Evolutionary conservation across 2,329 filamentous ascomycete genomes (phyloP).

Genomic region (Aspergillus hortae): DNA sequence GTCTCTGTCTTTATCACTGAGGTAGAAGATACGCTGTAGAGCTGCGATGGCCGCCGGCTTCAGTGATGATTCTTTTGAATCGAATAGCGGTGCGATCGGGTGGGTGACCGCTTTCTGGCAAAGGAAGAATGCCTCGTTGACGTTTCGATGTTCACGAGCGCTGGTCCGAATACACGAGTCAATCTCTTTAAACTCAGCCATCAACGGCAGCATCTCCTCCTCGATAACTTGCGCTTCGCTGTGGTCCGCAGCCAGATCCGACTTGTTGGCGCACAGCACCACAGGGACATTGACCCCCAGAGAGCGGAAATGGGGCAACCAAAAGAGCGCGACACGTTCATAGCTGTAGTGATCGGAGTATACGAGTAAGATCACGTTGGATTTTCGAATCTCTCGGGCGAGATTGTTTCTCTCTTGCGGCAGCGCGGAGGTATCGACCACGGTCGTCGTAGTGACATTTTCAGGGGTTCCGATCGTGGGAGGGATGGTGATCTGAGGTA

Average conservation of each 20-base stretch:
- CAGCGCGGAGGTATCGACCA: constrained; percentile 93
- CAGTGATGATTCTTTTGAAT: constrained; percentile 84
- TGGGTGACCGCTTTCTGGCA: constrained; percentile 98
- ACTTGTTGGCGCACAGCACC: constrained; percentile 94
- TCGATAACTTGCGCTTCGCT: constrained; percentile 82
- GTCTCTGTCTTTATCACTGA: constrained; percentile 95
- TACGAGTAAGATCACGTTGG: constrained; percentile 92
- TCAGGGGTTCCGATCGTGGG: constrained; percentile 90
- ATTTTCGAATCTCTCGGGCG: constrained; percentile 91
- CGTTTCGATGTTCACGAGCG: constrained; percentile 85
- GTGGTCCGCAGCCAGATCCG: constrained; percentile 74
- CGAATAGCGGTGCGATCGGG: constrained; percentile 92
- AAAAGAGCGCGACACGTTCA: constrained; percentile 92
- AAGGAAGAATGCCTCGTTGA: constrained; percentile 95
- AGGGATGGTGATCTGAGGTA: constrained; percentile 92
- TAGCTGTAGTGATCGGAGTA: constrained; percentile 99
- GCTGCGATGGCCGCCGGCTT: constrained; percentile 88
- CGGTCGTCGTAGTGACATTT: constrained; percentile 87
- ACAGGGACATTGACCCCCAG: constrained; percentile 98
- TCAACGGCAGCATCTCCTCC: constrained; percentile 96
- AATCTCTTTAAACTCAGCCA: constrained; percentile 98
- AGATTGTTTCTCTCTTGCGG: constrained; percentile 88
- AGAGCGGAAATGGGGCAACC: constrained; percentile 97
- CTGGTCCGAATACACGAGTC: constrained; percentile 96
- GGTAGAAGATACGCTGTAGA: constrained; percentile 85